Percentiles rank a stretch among this genome's conserved stretches.
Conservation (phyloP, 2,329 filamentous ascomycete species). For the Sphaerulina populicola region DNA sequence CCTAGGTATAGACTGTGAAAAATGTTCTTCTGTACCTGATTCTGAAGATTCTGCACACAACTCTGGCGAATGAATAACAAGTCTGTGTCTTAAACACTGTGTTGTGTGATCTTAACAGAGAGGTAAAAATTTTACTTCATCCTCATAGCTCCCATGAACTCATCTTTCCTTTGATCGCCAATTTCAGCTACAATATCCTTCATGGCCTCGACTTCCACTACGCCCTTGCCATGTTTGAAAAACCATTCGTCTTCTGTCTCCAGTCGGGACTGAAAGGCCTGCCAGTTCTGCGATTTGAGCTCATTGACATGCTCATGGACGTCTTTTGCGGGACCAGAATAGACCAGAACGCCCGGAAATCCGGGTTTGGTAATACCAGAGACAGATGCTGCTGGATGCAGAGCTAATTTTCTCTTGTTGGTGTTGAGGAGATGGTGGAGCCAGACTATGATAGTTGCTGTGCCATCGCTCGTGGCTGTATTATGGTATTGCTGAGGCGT, state of each 20-base stretch:
- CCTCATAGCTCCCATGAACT: constrained; percentile 30
- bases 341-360: constrained; percentile 41
- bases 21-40: too few relatives aligned
- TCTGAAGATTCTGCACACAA: too few relatives aligned
- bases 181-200: constrained; percentile 37
- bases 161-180: constrained; percentile 25
- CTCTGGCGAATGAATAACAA: too few relatives aligned
- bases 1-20: too few relatives aligned
- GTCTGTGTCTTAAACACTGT: too few relatives aligned
- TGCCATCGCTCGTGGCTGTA: background rate
- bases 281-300: constrained; percentile 40
- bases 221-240: constrained; percentile 35
- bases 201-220: constrained; percentile 41
- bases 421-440: constrained; percentile 42
- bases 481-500: background rate
- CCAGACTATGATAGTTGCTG: constrained; percentile 36
- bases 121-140: constrained; percentile 25
- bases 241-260: constrained; percentile 36
- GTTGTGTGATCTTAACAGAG: background rate
- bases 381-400: constrained; percentile 32
- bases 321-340: constrained; percentile 33
- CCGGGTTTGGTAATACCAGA: constrained; percentile 41
- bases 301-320: constrained; percentile 38
- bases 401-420: constrained; percentile 40
- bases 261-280: constrained; percentile 40